Evolutionary conservation across 1,284 basidiomycete genomes (phyloP), one percentile per base, ranked within the genome.

Genomic region (Fomitopsis betulina): DNA sequence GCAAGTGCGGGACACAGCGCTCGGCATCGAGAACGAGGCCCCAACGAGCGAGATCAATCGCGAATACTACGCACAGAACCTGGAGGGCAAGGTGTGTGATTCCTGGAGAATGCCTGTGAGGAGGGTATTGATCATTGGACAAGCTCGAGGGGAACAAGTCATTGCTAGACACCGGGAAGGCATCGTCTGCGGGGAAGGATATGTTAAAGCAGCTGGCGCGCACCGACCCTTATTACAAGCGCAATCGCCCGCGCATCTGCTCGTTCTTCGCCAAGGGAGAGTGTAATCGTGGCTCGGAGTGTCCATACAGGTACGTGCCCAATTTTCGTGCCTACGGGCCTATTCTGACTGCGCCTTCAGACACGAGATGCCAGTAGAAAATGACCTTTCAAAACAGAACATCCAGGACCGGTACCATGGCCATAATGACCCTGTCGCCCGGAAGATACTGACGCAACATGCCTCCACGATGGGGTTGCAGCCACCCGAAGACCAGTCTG

Each of bases 21-120:
- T 99, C 49, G 94, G 90, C 10, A 70, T 94, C 43, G 85, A 93
- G 73, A 91, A 85, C 68, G 88, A 93, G 64, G 96, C 95, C 1
- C 97, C 96, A 7, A 94, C 88, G 54, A 95, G 93, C 68, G 95
- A 98, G 68, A 93, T 98, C 76, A 99, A 99, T 72, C 82, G 94
- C 65, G 95, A 98, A 76, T 99, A 96, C 74, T 98, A 94, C 73
- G 95, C 95, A 1, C 96, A 98, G 73, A 97, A 97, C 72, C 89
- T 96, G 84, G 96, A 98, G 73, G 81, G 81, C 55, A 90, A 95
- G 81, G 89, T 92, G 66, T 60, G 79, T 75, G n/a, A 9, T 37
- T 33, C 17, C 30, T 53, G 35, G 23, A 3, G 17, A 15, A 25
- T 13, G 27, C 23, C 13, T 21, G 15, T n/a, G n/a, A n/a, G 6